Conservation (phyloP, 2,329 filamentous ascomycete genomes). For the Talaromyces sp. region DNA sequence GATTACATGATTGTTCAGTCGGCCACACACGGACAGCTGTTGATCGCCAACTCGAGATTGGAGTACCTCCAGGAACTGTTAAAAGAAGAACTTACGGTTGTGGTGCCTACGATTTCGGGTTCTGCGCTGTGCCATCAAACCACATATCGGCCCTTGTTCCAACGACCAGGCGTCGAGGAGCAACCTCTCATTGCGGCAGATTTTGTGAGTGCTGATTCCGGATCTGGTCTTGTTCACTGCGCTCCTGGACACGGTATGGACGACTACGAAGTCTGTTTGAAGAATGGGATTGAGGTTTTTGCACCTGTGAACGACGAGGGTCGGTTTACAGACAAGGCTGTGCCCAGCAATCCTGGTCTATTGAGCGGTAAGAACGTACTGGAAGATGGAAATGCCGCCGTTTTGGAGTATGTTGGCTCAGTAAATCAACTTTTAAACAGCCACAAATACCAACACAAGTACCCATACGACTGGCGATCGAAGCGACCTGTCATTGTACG, state of each 20-base stretch:
- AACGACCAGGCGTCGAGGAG: slow-evolving; percentile 48
- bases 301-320: slow-evolving; percentile 82
- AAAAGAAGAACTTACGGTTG: slow-evolving; percentile 45
- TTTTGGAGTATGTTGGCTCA: slow-evolving; percentile 63
- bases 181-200: slow-evolving; percentile 76
- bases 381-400: slow-evolving; percentile 60
- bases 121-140: slow-evolving; percentile 57
- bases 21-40: slow-evolving; percentile 52
- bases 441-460: slow-evolving; percentile 79
- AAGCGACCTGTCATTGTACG: slow-evolving; percentile 87
- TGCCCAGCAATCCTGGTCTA: slow-evolving; percentile 60
- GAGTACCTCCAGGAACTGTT: slow-evolving; percentile 51
- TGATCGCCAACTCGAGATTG: slow-evolving; percentile 68
- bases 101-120: slow-evolving; percentile 57
- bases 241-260: slow-evolving; percentile 96
- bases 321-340: slow-evolving; percentile 72
- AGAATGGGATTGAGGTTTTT: slow-evolving; percentile 65
- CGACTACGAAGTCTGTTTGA: slow-evolving; percentile 77
- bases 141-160: slow-evolving; percentile 66
- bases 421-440: slow-evolving; percentile 59
- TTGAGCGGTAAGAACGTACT: slow-evolving; percentile 71
- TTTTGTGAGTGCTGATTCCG: slow-evolving; percentile 86
- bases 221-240: slow-evolving; percentile 88
- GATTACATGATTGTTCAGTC: slow-evolving; percentile 65
- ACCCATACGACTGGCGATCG: slow-evolving; percentile 96